These are phyloP conservation scores for Leccinum colubrinum DNA, from an alignment of 1,284 basidiomycete genomes.

Conservation along the genomic window DNA sequence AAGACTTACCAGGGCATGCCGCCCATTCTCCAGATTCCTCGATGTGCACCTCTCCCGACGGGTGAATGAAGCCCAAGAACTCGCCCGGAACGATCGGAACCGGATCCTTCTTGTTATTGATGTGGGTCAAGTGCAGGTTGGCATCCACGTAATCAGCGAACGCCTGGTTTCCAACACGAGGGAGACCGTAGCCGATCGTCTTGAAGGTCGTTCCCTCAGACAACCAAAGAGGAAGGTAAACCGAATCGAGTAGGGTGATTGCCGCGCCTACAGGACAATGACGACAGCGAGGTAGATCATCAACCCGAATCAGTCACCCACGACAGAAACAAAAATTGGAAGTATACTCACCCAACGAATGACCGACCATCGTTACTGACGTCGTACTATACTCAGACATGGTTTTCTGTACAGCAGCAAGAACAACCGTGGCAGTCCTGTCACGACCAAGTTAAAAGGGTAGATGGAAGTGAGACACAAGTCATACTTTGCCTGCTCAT, in stretches of 20 bases:
- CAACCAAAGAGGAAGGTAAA: slow-evolving; percentile 40
- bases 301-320: neutral
- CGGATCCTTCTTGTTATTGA: slow-evolving; percentile 52
- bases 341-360: slow-evolving; percentile 46
- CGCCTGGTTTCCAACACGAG: slow-evolving; percentile 64
- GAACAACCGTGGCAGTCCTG: slow-evolving; percentile 50
- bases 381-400: slow-evolving; percentile 40
- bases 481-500: slow-evolving; percentile 42
- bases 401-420: slow-evolving; percentile 46
- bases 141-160: slow-evolving; percentile 61
- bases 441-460: neutral
- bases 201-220: slow-evolving; percentile 34
- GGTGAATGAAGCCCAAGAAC: slow-evolving; percentile 53
- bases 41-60: slow-evolving; percentile 61
- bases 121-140: slow-evolving; percentile 42
- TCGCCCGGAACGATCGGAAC: slow-evolving; percentile 50
- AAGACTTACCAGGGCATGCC: slow-evolving; percentile 41
- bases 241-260: slow-evolving; percentile 47
- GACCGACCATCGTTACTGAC: slow-evolving; percentile 51
- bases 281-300: neutral
- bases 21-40: slow-evolving; percentile 45
- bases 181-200: slow-evolving; percentile 52
- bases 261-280: slow-evolving; percentile 40
- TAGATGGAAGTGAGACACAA: slow-evolving; percentile 30
- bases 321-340: too few species aligned